Base-by-base conservation (phyloP, 1,139 yeast genomes). In the Komagataea norvegica region DNA sequence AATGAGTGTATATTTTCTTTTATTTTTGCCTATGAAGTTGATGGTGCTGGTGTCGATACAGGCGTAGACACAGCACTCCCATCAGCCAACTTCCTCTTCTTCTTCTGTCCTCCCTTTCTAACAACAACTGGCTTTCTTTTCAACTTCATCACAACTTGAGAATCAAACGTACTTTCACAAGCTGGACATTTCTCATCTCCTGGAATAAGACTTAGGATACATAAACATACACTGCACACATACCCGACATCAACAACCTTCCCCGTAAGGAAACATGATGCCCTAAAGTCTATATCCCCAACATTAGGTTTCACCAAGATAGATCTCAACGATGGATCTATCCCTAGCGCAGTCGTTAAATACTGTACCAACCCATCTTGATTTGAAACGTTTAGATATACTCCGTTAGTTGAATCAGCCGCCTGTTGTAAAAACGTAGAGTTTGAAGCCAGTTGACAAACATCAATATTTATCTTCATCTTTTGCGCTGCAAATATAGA, bases 401-500 rank as follows among this genome's bases (percentile, higher is more conserved):
- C 79, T 4, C 99, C 99, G 46, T 80, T 77, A 0, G 98, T 91
- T 11, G 96, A 91, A 62, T 93, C 98, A 0, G 95, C 75, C 0
- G 98, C 96, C 57, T 93, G 98, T 56, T 93, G 98, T 41, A 93
- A 62, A 54, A 88, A 89, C 1, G 94, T 84, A 2, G 95, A 81
- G 47, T 79, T 74, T 13, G 68, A 67, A 2, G 91, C 91, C 33
- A 93, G 65, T 56, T 89, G 88, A 43, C 93, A 89, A 15, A 89
- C 88, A 59, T 93, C 97, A 13, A 91, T 79, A 3, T 96, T 85
- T 10, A 91, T 78, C 53, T 80, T 81, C 80, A 85, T 75, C 60
- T 88, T 88, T 51, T 91, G 96, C 1, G 98, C 96, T 0, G 97
- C 93, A 62, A 93, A 93, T 30, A 91, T 89, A 48, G 93, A 74